Base-by-base conservation (phyloP, 148 eudicot species). In the Agrostemma githago region DNA sequence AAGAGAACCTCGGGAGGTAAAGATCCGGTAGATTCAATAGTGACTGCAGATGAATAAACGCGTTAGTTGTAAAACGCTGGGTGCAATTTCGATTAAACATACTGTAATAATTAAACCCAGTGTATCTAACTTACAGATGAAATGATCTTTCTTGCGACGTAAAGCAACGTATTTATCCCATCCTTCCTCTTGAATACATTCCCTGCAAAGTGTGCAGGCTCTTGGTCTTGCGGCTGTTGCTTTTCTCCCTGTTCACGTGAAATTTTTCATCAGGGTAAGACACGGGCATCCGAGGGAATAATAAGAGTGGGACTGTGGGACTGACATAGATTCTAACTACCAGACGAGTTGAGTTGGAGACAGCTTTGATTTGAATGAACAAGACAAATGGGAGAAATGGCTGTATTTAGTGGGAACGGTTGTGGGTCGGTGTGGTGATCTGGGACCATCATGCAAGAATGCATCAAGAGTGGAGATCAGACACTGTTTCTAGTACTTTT, bases 11-110 rank as follows among this genome's bases (percentile, higher is more conserved):
- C 96, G 6, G 98, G 98, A 46, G 98, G 85, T 71, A 94, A 83
- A 72, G 97, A 93, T 83, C 97, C 98, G 12, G 97, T 89, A 48
- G 98, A 88, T 74, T 94, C 98, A 43, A 94, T 88, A 8, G 91
- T 88, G 78, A 94, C 98, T 94, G 66, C 21, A 69, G n/a, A 72
- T 2, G 38, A 59, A 16, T 14, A 20, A 76, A 56, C 7, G 39
- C 4, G 38, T 68, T 46, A 46, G 21, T 44, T 20, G 40, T 3
- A 5, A 21, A 5, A 39, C 20, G 5, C 40, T 9, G 8, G 4
- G 15, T 12, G 39, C n/a, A 60, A 60, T 63, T 63, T 6, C 43
- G 11, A 43, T 14, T 14, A 2, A 38, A 37, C 40, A 26, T 37
- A n/a, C n/a, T n/a, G n/a, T n/a, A 65, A 46, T 34, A 20, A 1